Conservation (phyloP, 2,329 filamentous ascomycete genomes). For the Phyllosticta capitalensis region DNA sequence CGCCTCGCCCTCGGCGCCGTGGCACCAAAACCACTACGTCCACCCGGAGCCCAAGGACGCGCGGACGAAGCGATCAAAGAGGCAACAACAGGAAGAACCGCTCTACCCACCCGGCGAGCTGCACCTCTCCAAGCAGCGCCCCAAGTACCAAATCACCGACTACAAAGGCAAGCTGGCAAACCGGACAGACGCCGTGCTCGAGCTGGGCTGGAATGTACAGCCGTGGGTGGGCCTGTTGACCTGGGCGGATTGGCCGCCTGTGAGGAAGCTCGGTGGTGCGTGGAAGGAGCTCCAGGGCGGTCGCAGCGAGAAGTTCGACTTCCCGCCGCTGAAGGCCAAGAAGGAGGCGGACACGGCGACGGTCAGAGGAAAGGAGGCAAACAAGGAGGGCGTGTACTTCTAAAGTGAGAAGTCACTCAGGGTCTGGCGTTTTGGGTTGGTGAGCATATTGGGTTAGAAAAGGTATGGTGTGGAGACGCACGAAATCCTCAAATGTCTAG, state of each 20-base stretch:
- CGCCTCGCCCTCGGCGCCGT: slow-evolving; percentile 55
- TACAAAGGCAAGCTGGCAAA: slow-evolving; percentile 69
- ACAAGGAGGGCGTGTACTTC: slow-evolving; percentile 20
- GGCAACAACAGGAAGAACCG: slow-evolving; percentile 13
- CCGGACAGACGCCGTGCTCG: slow-evolving; percentile 63
- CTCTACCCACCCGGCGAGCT: slow-evolving; percentile 55
- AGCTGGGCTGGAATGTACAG: slow-evolving; percentile 92
- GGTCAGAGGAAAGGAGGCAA: slow-evolving; percentile 40
- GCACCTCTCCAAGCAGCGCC: slow-evolving; percentile 70
- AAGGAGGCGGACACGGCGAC: slow-evolving; percentile 39
- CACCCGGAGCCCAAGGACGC: slow-evolving; percentile 47
- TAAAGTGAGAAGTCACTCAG: background rate
- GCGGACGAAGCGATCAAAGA: slow-evolving; percentile 23
- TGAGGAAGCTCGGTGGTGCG: slow-evolving; percentile 36
- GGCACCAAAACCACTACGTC: slow-evolving; percentile 41
- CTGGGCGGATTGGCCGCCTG: slow-evolving; percentile 48
- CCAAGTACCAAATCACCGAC: slow-evolving; percentile 96
- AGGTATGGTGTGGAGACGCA: too few relatives aligned
- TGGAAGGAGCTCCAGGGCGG: slow-evolving; percentile 61
- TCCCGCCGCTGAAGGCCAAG: slow-evolving; percentile 59
- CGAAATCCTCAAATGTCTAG: too few relatives aligned
- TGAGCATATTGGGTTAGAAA: too few relatives aligned
- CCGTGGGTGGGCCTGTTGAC: slow-evolving; percentile 86
- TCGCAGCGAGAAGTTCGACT: slow-evolving; percentile 52
- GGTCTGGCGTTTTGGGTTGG: background rate